Conservation (phyloP, 805 yeast genomes). For the Babjeviella inositovora region DNA sequence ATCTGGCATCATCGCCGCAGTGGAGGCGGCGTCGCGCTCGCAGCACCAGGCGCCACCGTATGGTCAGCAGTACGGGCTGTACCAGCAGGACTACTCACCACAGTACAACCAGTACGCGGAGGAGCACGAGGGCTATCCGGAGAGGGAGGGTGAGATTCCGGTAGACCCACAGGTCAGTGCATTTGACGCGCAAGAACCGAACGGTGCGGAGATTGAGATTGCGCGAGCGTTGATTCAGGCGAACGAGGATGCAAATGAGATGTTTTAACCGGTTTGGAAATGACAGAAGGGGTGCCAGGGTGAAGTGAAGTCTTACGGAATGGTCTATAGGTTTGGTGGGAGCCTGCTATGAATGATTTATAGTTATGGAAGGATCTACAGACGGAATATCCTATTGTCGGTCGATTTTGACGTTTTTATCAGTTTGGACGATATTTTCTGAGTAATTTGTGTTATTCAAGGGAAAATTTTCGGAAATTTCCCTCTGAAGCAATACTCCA, state of each 20-base stretch:
- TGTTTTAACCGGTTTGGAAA: too few species aligned
- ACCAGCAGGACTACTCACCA: constrained; percentile 2
- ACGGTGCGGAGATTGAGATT: constrained; percentile 44
- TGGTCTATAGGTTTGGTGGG: too few species aligned
- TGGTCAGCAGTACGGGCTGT: constrained; percentile 2
- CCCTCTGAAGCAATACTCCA: too few species aligned
- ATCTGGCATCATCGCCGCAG: constrained; percentile 39
- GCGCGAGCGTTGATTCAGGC: constrained; percentile 55
- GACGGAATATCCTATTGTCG: too few species aligned
- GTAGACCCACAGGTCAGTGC: constrained; percentile 46
- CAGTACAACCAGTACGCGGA: constrained; percentile 4
- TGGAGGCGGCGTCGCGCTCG: constrained; percentile 36
- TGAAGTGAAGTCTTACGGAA: too few species aligned
- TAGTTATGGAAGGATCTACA: too few species aligned
- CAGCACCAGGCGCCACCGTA: neutral
- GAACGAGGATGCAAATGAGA: constrained; percentile 25
- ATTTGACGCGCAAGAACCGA: constrained; percentile 18
- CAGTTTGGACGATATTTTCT: too few species aligned
- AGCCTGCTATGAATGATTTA: too few species aligned
- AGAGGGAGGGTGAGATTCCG: constrained; percentile 19
- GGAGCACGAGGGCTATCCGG: constrained; percentile 1
- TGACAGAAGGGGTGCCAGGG: too few species aligned
- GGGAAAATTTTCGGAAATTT: too few species aligned
- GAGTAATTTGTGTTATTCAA: too few species aligned
- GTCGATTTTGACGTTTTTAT: too few species aligned